Conservation (phyloP, 2,329 filamentous ascomycete species). For the Knoxdaviesia capensis region DNA sequence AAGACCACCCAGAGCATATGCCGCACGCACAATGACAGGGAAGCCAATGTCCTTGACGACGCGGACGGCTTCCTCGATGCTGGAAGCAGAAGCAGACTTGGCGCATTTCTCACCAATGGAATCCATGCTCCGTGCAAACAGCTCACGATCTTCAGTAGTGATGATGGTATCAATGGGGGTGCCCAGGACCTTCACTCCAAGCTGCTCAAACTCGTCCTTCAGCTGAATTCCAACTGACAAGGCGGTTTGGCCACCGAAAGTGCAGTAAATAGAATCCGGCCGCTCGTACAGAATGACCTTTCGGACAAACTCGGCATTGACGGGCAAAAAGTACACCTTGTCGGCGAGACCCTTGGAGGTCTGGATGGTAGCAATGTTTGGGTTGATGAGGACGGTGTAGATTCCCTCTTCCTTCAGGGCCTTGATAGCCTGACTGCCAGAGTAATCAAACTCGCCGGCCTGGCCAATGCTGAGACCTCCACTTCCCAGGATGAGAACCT, state of each 20-base stretch:
- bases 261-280: conserved; percentile 92
- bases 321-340: conserved; percentile 96
- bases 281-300: conserved; percentile 93
- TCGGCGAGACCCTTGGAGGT: conserved; percentile 95
- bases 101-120: conserved; percentile 95
- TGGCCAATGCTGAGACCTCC: conserved; percentile 95
- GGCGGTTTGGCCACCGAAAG: conserved; percentile 93
- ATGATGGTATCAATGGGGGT: conserved; percentile 97
- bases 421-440: conserved; percentile 95
- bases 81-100: conserved; percentile 86
- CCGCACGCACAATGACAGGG: conserved; percentile 90
- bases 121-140: conserved; percentile 96
- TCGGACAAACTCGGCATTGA: conserved; percentile 90
- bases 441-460: conserved; percentile 97
- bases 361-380: conserved; percentile 97
- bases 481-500: conserved; percentile 83
- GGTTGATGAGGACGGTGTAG: conserved; percentile 95
- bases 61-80: conserved; percentile 68
- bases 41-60: conserved; percentile 85
- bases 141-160: conserved; percentile 91
- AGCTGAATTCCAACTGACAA: conserved; percentile 93
- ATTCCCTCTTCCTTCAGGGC: conserved; percentile 95
- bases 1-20: conserved; percentile 85
- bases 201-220: conserved; percentile 84
- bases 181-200: conserved; percentile 86